A percentile compares a stretch with the other conserved stretches of the same genome.
Conservation (phyloP, 306 rosid genomes). For the Cucumis sativus region Cucumber_9930_V3 NC_026660.2:22726001-22726500, state of each 20-base stretch:
- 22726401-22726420: too few species aligned
- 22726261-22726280: neutral
- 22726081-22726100: constrained; percentile 2
- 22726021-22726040: neutral
- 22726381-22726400: neutral
- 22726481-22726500: neutral
- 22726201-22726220: neutral
- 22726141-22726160: neutral
- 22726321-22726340: too few species aligned
- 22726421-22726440: too few species aligned
- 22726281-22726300: neutral
- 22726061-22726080: neutral
- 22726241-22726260: neutral
- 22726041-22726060: neutral
- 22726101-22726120: neutral
- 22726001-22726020: constrained; percentile 7
- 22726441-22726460: too few species aligned
- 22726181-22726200: neutral
- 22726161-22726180: neutral
- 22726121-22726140: neutral
- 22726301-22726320: neutral
- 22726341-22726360: too few species aligned
- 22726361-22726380: too few species aligned
- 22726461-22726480: too few species aligned
- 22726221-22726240: neutral